Evolutionary conservation across 306 rosid genomes (phyloP).

Genomic region (Dryas alaskensis): DNA sequence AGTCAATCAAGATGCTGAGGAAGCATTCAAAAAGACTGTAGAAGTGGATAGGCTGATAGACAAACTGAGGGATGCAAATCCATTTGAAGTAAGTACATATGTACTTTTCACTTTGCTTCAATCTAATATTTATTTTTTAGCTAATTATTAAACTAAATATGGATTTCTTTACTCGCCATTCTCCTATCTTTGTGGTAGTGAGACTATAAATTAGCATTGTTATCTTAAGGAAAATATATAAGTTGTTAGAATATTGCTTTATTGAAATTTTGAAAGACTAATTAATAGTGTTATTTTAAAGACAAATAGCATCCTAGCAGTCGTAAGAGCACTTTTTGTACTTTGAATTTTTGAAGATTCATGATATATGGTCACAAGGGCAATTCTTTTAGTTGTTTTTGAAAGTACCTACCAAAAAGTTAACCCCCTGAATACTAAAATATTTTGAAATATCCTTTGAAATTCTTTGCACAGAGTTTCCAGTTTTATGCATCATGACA

Average conservation of each 20-base stretch:
- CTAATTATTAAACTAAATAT: not conserved
- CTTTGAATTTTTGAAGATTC: not conserved
- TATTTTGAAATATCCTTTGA: not conserved
- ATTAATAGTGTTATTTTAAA: not conserved
- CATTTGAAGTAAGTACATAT: conserved; percentile 48
- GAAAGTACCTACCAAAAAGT: not conserved
- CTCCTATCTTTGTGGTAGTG: not conserved
- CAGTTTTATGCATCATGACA: not conserved
- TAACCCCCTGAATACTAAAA: not conserved
- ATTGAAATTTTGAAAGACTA: not conserved
- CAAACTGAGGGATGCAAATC: conserved; percentile 67
- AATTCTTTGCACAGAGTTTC: not conserved
- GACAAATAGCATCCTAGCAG: not conserved
- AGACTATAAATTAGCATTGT: not conserved
- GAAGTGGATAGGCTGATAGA: conserved; percentile 86
- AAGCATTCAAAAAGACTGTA: conserved; percentile 83
- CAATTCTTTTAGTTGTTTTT: not conserved
- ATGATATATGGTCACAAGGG: not conserved
- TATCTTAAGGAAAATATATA: no score
- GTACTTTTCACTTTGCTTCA: not conserved
- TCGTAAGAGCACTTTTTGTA: not conserved
- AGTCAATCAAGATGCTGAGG: conserved; percentile 85
- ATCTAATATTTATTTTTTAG: not conserved
- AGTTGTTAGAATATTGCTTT: not conserved
- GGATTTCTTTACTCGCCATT: not conserved